phyloP scores from a whole-genome alignment of 495 filamentous ascomycete genomes.

The Alectoria sarmentosa region DNA sequence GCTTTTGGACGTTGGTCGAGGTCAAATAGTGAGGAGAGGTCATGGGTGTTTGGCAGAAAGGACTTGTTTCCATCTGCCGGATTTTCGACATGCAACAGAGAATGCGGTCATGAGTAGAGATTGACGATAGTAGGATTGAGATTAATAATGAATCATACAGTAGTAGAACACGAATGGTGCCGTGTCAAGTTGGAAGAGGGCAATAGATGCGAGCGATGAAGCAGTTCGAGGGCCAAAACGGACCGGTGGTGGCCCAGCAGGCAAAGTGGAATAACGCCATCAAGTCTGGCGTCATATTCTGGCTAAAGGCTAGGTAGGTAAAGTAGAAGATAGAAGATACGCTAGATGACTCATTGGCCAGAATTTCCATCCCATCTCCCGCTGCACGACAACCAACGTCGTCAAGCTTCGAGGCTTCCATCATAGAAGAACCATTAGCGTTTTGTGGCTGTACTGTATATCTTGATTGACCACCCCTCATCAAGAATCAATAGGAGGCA shows the following conservation, averaged over 20 bases:
- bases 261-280: neutral
- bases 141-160: neutral
- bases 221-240: neutral
- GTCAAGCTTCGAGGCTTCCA: neutral
- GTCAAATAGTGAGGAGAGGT: neutral
- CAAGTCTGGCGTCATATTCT: neutral
- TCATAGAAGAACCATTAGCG: too few relatives aligned
- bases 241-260: neutral
- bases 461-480: neutral
- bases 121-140: too few relatives aligned
- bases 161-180: neutral
- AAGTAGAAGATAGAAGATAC: too few relatives aligned
- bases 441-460: neutral
- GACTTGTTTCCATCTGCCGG: neutral
- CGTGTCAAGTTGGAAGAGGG: neutral
- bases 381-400: too few relatives aligned
- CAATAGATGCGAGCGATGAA: neutral
- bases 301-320: neutral
- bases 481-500: neutral
- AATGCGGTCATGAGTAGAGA: neutral
- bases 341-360: neutral
- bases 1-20: neutral
- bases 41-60: neutral
- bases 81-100: neutral
- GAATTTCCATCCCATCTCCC: neutral